A percentile compares a stretch with the other conserved stretches of the same genome.
phyloP scores from a whole-genome alignment of 2,329 filamentous ascomycete genomes.

The Beauveria asiatica region DNA sequence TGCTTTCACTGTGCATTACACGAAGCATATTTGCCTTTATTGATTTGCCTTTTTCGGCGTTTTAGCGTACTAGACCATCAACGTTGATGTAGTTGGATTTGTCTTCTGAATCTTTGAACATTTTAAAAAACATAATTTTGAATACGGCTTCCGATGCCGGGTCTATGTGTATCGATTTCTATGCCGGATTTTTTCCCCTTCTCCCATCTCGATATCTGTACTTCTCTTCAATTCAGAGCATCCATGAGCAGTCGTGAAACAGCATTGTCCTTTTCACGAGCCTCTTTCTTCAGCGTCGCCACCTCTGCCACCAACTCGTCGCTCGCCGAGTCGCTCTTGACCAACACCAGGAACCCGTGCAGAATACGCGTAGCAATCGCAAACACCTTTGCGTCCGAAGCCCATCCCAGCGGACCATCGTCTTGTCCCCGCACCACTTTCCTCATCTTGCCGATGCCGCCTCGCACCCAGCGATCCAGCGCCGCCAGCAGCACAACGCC shows the following conservation, averaged over 20 bases:
- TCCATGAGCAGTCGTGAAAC: slow-evolving; percentile 24
- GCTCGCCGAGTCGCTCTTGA: slow-evolving; percentile 12
- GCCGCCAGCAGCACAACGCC: slow-evolving; percentile 16
- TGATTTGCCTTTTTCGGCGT: neutral
- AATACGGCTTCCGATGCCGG: neutral
- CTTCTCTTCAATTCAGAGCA: slow-evolving; percentile 5
- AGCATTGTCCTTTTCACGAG: slow-evolving; percentile 8
- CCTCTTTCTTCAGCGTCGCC: neutral
- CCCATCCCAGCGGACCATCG: slow-evolving; percentile 67
- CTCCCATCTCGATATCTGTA: neutral
- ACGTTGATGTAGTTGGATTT: neutral
- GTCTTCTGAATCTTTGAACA: neutral
- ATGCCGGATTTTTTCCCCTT: neutral
- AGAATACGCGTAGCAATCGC: slow-evolving; percentile 45
- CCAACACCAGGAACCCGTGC: slow-evolving; percentile 29
- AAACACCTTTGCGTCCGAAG: slow-evolving; percentile 60
- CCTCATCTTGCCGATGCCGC: slow-evolving; percentile 39
- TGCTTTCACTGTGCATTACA: neutral
- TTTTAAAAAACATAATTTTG: neutral
- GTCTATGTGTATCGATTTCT: neutral
- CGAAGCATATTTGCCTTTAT: neutral
- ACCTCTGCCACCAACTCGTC: slow-evolving; percentile 13
- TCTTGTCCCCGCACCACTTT: slow-evolving; percentile 21
- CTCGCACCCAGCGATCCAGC: slow-evolving; percentile 39
- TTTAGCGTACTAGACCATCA: neutral